These are phyloP conservation scores for Fusarium buxicola DNA, from an alignment of 2,329 filamentous ascomycete species.

Conservation along the genomic window DNA sequence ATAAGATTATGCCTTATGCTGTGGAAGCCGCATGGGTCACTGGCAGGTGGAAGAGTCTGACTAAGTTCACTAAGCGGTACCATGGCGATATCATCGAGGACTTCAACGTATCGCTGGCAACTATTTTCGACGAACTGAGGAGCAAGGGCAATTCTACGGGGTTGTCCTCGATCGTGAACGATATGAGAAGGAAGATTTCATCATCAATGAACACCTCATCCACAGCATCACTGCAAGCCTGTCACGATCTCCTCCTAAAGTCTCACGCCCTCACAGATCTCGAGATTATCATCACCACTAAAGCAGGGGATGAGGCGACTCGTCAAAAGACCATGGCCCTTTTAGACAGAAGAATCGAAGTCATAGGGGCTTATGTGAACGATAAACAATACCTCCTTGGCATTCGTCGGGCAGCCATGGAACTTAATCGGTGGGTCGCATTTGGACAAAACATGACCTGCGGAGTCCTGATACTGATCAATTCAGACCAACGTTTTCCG, in stretches of 20 bases:
- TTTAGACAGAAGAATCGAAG: constrained; percentile 82
- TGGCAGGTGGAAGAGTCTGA: constrained; percentile 80
- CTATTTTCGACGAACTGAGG: constrained; percentile 68
- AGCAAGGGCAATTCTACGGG: constrained; percentile 60
- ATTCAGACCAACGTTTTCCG: constrained; percentile 68
- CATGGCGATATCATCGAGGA: constrained; percentile 64
- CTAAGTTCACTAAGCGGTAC: constrained; percentile 71
- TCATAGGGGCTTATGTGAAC: constrained; percentile 86
- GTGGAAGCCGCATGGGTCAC: constrained; percentile 94
- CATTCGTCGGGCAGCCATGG: constrained; percentile 87
- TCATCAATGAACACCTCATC: constrained; percentile 79
- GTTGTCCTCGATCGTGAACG: constrained; percentile 69
- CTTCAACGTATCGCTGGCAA: constrained; percentile 85
- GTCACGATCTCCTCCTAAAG: constrained; percentile 85
- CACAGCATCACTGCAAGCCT: constrained; percentile 84
- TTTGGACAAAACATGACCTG: neutral
- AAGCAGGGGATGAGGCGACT: constrained; percentile 56
- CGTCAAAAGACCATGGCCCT: constrained; percentile 49
- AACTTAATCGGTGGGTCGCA: constrained; percentile 72
- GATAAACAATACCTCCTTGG: constrained; percentile 96
- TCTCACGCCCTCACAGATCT: constrained; percentile 90
- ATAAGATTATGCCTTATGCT: constrained; percentile 81
- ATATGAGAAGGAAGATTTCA: constrained; percentile 76
- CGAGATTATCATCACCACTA: constrained; percentile 74
- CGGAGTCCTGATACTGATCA: constrained; percentile 9